Percentiles rank a stretch among this genome's conserved stretches.
Evolutionary conservation across 73 alveolate genomes (phyloP).

Genomic region (Paramecium sexaurelia): DNA sequence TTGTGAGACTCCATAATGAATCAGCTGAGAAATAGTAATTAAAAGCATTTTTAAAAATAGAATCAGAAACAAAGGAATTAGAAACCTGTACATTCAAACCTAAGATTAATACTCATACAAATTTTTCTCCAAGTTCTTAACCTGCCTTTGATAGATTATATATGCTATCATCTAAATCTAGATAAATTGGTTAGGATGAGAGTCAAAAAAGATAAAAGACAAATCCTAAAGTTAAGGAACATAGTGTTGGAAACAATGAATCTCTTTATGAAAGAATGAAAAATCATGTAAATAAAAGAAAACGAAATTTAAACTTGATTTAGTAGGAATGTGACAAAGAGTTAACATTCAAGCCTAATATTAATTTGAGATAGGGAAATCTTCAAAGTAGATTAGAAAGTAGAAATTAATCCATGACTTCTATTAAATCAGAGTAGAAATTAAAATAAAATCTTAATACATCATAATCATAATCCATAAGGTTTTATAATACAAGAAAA

Average conservation of each 20-base stretch:
- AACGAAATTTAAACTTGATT: not conserved
- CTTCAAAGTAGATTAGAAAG: not conserved
- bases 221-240: not conserved
- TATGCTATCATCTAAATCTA: constrained; percentile 26
- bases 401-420: not conserved
- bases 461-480: not conserved
- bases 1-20: constrained; percentile 34
- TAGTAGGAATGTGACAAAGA: constrained; percentile 8
- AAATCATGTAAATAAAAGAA: constrained; percentile 26
- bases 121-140: not conserved
- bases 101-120: not conserved
- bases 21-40: constrained; percentile 45
- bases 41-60: not conserved
- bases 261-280: constrained; percentile 54
- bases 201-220: not conserved
- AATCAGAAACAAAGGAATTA: not conserved
- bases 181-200: not conserved
- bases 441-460: not conserved
- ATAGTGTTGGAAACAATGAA: not conserved
- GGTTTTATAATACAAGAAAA: not conserved
- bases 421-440: not conserved
- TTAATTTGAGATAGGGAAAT: constrained; percentile 7
- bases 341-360: constrained; percentile 30
- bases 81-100: constrained; percentile 33
- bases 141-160: constrained; percentile 56